These are phyloP conservation scores for Diaporthe sp. DNA, from an alignment of 2,329 filamentous ascomycete species.

Conservation along the genomic window DNA sequence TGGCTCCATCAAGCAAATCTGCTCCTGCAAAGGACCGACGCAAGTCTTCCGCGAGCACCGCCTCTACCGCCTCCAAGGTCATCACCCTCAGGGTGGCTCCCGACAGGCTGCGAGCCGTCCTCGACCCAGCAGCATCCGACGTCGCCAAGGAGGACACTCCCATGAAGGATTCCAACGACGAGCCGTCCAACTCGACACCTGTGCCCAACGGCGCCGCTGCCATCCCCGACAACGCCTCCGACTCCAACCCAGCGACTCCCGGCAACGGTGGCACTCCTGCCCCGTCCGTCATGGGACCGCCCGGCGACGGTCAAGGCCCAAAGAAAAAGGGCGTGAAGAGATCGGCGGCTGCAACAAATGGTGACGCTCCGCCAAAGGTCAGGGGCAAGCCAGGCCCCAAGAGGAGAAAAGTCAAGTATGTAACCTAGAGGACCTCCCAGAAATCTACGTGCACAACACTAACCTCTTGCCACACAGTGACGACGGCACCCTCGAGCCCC, in stretches of 20 bases:
- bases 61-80: constrained; percentile 46
- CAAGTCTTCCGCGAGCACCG: constrained; percentile 53
- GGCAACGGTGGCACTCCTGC: constrained; percentile 67
- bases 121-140: constrained; percentile 59
- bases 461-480: constrained; percentile 58
- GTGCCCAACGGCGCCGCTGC: constrained; percentile 56
- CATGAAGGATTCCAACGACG: constrained; percentile 55
- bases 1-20: constrained; percentile 53
- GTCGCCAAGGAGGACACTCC: constrained; percentile 55
- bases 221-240: constrained; percentile 68
- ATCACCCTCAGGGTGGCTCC: constrained; percentile 67
- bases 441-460: neutral
- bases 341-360: constrained; percentile 74
- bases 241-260: constrained; percentile 72
- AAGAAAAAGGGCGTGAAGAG: constrained; percentile 85
- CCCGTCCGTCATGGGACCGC: constrained; percentile 70
- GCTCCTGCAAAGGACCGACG: constrained; percentile 56
- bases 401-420: constrained; percentile 95
- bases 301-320: constrained; percentile 61
- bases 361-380: constrained; percentile 76
- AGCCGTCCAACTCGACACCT: constrained; percentile 58
- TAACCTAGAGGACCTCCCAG: constrained; percentile 45
- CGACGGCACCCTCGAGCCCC: constrained; percentile 72
- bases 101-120: constrained; percentile 62
- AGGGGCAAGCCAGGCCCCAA: constrained; percentile 93